Evolutionary conservation across 192 early-diverging fungal species (phyloP).

Genomic region (Backusella circina): DNA sequence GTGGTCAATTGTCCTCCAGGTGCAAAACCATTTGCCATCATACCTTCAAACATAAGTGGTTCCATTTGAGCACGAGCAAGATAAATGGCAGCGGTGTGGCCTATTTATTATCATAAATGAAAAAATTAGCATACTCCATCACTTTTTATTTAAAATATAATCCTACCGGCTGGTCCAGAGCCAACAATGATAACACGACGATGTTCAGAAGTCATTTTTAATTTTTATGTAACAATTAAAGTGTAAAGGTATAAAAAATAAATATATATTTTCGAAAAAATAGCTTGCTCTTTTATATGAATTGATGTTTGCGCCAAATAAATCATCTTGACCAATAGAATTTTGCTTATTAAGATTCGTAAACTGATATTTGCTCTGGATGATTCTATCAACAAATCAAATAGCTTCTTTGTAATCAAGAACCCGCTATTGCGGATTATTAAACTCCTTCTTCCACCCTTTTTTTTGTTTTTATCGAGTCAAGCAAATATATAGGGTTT

Average conservation of each 20-base stretch:
- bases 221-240: neutral
- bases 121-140: neutral
- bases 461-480: neutral
- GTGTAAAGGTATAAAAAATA: neutral
- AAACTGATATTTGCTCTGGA: neutral
- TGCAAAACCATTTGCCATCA: slow-evolving; percentile 83
- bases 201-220: slow-evolving; percentile 35
- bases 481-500: neutral
- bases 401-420: neutral
- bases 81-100: slow-evolving; percentile 97
- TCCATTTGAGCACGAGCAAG: slow-evolving; percentile 88
- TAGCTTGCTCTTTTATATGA: neutral
- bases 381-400: neutral
- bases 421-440: neutral
- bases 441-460: neutral
- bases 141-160: neutral
- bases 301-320: neutral
- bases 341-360: neutral
- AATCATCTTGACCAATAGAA: neutral
- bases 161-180: slow-evolving; percentile 82
- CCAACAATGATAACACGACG: slow-evolving; percentile 73
- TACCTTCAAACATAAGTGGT: slow-evolving; percentile 94
- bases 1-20: slow-evolving; percentile 78
- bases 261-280: neutral
- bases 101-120: slow-evolving; percentile 7